Evolutionary conservation across 768 basidiomycete genomes (phyloP).

Genomic region (Guyanaporus albipodus): DNA sequence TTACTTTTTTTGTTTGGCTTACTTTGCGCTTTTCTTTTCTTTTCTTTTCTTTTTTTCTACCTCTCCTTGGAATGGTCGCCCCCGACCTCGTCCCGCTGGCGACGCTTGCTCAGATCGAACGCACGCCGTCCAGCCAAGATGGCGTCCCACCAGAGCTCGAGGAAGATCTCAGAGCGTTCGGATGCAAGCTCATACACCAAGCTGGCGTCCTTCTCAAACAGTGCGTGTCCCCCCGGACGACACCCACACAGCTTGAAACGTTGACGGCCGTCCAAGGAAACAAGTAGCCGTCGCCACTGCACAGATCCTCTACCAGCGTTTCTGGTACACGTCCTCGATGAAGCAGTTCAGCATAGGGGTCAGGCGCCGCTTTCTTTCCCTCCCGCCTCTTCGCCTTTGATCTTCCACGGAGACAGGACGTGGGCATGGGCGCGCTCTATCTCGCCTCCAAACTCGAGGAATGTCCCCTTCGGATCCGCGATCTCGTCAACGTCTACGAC

Average conservation of each 20-base stretch:
- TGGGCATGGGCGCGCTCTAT: conserved; percentile 85
- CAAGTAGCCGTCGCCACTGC: conserved; percentile 97
- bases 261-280: conserved; percentile 53
- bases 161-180: conserved; percentile 83
- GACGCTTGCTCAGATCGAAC: conserved; percentile 70
- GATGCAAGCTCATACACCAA: conserved; percentile 93
- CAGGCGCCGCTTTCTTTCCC: conserved; percentile 31
- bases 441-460: conserved; percentile 91
- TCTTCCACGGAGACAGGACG: conserved; percentile 50
- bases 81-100: conserved; percentile 76
- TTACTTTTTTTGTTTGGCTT: conserved; percentile 18
- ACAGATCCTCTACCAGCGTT: conserved; percentile 93
- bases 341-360: conserved; percentile 93
- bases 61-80: conserved; percentile 33
- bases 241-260: conserved; percentile 8
- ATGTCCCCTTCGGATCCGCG: conserved; percentile 85
- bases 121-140: conserved; percentile 78
- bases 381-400: conserved; percentile 4
- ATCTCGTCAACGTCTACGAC: conserved; percentile 93
- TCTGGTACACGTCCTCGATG: conserved; percentile 95
- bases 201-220: conserved; percentile 88
- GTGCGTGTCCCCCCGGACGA: conserved; percentile 42
- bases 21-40: too few relatives aligned
- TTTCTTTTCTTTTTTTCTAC: too few relatives aligned
- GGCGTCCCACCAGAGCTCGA: conserved; percentile 80